Evolutionary conservation across 2,329 filamentous ascomycete species (phyloP), one percentile per base, ranked within the genome.

Genomic region (Exophiala lecanii-corni): DNA sequence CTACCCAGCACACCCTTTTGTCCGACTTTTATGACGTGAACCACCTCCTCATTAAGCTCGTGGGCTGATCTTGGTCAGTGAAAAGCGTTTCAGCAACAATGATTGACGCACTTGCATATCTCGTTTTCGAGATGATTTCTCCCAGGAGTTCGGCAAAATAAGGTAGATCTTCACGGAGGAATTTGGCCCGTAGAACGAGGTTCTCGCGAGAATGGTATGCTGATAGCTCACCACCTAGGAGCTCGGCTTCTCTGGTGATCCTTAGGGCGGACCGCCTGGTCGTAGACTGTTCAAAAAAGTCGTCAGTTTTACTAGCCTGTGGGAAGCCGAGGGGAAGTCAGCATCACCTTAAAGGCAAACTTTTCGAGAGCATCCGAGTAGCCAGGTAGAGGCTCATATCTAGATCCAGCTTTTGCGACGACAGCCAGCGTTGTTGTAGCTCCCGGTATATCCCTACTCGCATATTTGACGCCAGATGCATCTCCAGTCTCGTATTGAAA

Each of bases 91-190:
- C 16, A 10, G 13, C 15, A 39, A n/a, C n/a, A n/a, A n/a, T n/a
- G n/a, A n/a, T 16, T 34, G n/a, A 39, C 45, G 28, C 64, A 82
- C 79, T 66, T 50, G 82, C 81, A 68, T 87, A 98, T 72, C 88
- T 92, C 58, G 91, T 94, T 70, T 86, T 74, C 50, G 84, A 82
- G 61, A 92, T 76, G 59, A 96, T 86, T 75, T 98, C 94, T 62
- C 84, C 88, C 57, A 98, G 79, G 55, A 98, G 78, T 75, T 98
- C 92, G 61, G 89, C 81, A 68, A 95, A 98, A 79, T 97, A 98
- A 57, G 92, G 92, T 56, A 98, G 81, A 66, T 98, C 89, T 65
- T 92, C 82, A 65, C 88, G 82, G 56, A 98, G 81, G 78, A 98
- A 98, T 74, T 85, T 94, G 65, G 92, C 87, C 69, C 91, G 83